These are phyloP conservation scores for Magnaporthiopsis incrustans DNA, from an alignment of 2,329 filamentous ascomycete species.

Conservation along the genomic window DNA sequence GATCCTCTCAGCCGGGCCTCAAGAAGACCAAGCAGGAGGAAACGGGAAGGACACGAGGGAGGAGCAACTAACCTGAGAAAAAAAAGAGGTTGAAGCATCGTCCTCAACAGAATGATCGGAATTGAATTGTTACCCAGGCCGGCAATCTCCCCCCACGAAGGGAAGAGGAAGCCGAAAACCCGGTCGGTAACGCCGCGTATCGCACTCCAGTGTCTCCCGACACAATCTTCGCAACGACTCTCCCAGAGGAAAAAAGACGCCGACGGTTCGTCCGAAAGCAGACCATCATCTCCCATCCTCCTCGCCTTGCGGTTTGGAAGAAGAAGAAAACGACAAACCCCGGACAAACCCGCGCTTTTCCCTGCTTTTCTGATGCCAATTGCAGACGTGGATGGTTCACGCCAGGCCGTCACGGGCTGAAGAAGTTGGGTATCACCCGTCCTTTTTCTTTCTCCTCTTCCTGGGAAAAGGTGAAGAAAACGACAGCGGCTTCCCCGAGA, in stretches of 20 bases:
- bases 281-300: too few relatives aligned
- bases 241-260: constrained; percentile 16
- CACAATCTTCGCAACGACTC: constrained; percentile 18
- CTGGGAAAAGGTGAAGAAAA: background rate
- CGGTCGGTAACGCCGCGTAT: constrained; percentile 15
- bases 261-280: background rate
- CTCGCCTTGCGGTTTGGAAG: background rate
- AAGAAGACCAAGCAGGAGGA: too few relatives aligned
- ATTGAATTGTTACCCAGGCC: constrained; percentile 8
- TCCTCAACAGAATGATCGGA: constrained; percentile 16
- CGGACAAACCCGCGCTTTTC: constrained; percentile 4
- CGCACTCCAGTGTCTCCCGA: constrained; percentile 15
- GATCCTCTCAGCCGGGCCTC: too few relatives aligned
- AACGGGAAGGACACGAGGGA: too few relatives aligned
- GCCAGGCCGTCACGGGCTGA: constrained; percentile 16
- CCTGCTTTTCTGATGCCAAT: constrained; percentile 20
- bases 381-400: constrained; percentile 15
- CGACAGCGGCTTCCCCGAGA: constrained; percentile 7
- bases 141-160: background rate
- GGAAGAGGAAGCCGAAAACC: background rate
- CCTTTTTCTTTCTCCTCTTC: constrained; percentile 1
- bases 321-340: background rate
- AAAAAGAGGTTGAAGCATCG: constrained; percentile 16
- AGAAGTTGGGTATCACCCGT: constrained; percentile 7
- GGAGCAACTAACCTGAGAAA: constrained; percentile 11